These are phyloP conservation scores for Bothia castanella DNA, from an alignment of 1,284 basidiomycete genomes.

Conservation along the genomic window DNA sequence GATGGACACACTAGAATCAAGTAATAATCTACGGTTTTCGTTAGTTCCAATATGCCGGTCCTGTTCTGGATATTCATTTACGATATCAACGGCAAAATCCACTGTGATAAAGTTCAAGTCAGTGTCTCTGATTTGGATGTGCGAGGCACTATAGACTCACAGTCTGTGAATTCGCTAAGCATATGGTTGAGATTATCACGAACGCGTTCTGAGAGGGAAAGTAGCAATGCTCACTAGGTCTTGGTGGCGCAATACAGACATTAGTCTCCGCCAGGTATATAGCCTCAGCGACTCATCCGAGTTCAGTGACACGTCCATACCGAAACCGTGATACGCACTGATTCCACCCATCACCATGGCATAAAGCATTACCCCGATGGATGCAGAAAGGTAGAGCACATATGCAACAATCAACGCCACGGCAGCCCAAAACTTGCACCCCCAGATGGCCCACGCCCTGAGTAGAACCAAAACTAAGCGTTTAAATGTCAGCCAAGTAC, in stretches of 20 bases:
- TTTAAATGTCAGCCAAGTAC: background rate
- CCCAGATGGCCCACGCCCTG: slow-evolving; percentile 20
- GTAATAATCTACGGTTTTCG: background rate
- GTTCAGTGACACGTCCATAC: background rate
- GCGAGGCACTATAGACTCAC: background rate
- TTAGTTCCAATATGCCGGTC: too few species aligned
- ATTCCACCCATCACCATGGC: background rate
- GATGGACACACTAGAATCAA: background rate
- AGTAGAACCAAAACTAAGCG: slow-evolving; percentile 16
- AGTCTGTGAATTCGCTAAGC: too few species aligned
- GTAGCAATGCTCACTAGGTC: too few species aligned
- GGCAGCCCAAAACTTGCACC: background rate
- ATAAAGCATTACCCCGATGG: background rate
- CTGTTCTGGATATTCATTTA: background rate
- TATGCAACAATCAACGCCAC: background rate
- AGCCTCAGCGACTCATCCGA: background rate
- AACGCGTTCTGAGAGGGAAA: too few species aligned
- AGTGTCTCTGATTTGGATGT: too few species aligned
- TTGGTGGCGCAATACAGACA: background rate
- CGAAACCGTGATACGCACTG: background rate
- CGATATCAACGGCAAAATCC: background rate
- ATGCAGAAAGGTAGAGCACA: slow-evolving; percentile 1
- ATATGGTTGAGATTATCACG: too few species aligned
- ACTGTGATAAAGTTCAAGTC: background rate
- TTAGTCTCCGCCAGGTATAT: background rate